Percentiles rank a stretch among this genome's conserved stretches.
Evolutionary conservation across 805 yeast species (phyloP).

Genomic region (Saturnispora gosingensis): DNA sequence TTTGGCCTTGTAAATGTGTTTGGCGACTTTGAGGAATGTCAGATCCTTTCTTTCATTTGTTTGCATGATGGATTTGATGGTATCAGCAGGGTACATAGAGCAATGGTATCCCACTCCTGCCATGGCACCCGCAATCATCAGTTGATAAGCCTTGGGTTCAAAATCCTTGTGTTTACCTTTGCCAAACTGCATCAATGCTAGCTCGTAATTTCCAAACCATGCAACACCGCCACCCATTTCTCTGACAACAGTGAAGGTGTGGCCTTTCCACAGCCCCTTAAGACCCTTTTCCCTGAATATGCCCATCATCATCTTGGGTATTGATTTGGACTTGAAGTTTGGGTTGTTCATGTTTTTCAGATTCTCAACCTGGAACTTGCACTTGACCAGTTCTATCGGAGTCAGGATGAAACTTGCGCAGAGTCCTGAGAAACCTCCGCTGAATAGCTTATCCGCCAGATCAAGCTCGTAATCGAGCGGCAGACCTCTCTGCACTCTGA

Average conservation of each 20-base stretch:
- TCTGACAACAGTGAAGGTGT: slow-evolving; percentile 67
- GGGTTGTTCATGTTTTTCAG: slow-evolving; percentile 18
- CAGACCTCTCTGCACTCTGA: slow-evolving; percentile 23
- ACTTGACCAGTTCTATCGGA: slow-evolving; percentile 87
- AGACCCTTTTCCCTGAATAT: slow-evolving; percentile 45
- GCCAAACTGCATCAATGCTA: slow-evolving; percentile 31
- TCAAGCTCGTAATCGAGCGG: slow-evolving; percentile 15
- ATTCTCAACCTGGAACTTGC: slow-evolving; percentile 69
- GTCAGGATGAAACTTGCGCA: slow-evolving; percentile 77
- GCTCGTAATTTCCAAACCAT: slow-evolving; percentile 89
- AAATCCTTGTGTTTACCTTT: slow-evolving; percentile 15
- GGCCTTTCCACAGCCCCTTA: slow-evolving; percentile 80
- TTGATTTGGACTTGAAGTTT: slow-evolving; percentile 19
- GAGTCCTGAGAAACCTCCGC: slow-evolving; percentile 81
- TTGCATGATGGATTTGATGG: slow-evolving; percentile 82
- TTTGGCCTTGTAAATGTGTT: slow-evolving; percentile 34
- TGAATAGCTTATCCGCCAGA: slow-evolving; percentile 31
- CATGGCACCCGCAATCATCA: slow-evolving; percentile 68
- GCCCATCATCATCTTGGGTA: slow-evolving; percentile 30
- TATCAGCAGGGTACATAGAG: slow-evolving; percentile 81
- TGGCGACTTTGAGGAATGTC: slow-evolving; percentile 31
- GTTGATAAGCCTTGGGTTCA: slow-evolving; percentile 37
- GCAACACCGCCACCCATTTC: slow-evolving; percentile 88
- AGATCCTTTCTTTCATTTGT: slow-evolving; percentile 27
- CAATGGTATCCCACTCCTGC: slow-evolving; percentile 82